These are phyloP conservation scores for Rosa lucieae DNA, from an alignment of 306 rosid genomes.

Conservation along the genomic window DNA sequence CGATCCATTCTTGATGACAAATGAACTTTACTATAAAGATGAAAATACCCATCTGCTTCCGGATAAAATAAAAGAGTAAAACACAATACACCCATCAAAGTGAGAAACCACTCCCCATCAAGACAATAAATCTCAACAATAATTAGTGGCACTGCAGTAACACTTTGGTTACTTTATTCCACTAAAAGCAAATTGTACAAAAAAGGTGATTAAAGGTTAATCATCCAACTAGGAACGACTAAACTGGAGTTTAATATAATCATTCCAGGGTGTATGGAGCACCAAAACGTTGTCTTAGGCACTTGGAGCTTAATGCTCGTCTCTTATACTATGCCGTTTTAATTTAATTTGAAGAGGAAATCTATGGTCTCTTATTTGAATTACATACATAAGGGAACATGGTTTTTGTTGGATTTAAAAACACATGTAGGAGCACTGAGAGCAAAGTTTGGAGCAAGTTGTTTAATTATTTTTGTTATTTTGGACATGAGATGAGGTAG, in stretches of 20 bases:
- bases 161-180: conserved; percentile 10
- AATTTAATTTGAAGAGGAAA: conserved; percentile 8
- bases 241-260: neutral
- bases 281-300: conserved; percentile 14
- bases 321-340: conserved; percentile 5
- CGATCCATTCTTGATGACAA: neutral
- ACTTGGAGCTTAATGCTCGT: conserved; percentile 12
- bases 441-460: neutral
- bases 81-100: conserved; percentile 11
- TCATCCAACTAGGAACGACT: conserved; percentile 10
- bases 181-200: conserved; percentile 8
- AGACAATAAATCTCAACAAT: neutral
- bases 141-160: neutral
- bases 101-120: neutral
- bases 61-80: neutral
- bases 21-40: neutral
- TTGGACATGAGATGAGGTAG: neutral
- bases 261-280: conserved; percentile 28
- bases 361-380: neutral
- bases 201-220: neutral
- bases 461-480: neutral
- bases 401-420: neutral
- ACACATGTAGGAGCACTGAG: neutral
- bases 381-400: neutral
- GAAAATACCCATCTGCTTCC: neutral